Percentiles rank a stretch among this genome's conserved stretches.
These are phyloP conservation scores for Papiliotrema flavescens DNA, from an alignment of 1,284 basidiomycete genomes.

Conservation along the genomic window DNA sequence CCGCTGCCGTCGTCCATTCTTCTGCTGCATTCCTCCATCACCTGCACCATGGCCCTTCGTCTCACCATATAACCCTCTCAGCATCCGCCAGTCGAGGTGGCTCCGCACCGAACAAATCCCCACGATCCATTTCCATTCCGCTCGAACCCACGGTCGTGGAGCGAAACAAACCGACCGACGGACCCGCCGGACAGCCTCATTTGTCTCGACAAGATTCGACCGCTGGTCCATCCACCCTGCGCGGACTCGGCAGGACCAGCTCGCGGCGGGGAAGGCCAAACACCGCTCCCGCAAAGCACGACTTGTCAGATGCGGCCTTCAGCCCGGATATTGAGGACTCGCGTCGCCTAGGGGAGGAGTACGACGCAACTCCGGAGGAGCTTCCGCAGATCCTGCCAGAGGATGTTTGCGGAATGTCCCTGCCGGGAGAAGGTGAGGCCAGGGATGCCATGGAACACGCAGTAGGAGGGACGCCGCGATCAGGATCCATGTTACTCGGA, in stretches of 20 bases:
- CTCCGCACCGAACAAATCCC: slow-evolving; percentile 6
- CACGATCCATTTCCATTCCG: slow-evolving; percentile 8
- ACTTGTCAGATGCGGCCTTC: background rate
- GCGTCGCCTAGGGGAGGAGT: background rate
- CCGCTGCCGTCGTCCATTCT: slow-evolving; percentile 6
- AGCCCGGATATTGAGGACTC: background rate
- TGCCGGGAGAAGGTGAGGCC: background rate
- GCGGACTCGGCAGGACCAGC: background rate
- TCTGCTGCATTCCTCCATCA: slow-evolving; percentile 43
- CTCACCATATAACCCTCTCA: slow-evolving; percentile 43
- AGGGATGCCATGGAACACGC: background rate
- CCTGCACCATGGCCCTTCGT: slow-evolving; percentile 42
- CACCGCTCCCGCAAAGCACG: background rate
- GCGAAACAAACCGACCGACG: slow-evolving; percentile 3
- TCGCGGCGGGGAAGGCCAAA: slow-evolving; percentile 18
- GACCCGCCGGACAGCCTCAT: too few relatives aligned
- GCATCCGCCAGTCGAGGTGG: slow-evolving; percentile 7
- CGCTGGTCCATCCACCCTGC: background rate
- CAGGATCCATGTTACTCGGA: background rate
- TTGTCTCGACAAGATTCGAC: background rate
- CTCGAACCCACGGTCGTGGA: slow-evolving; percentile 11
- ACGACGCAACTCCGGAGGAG: background rate
- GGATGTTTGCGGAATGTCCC: background rate
- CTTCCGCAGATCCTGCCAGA: background rate
- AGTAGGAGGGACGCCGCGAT: background rate